Percentiles rank a stretch among this genome's conserved stretches.
Evolutionary conservation across 805 yeast genomes (phyloP).

Genomic region (Cyberlindnera veronae): DNA sequence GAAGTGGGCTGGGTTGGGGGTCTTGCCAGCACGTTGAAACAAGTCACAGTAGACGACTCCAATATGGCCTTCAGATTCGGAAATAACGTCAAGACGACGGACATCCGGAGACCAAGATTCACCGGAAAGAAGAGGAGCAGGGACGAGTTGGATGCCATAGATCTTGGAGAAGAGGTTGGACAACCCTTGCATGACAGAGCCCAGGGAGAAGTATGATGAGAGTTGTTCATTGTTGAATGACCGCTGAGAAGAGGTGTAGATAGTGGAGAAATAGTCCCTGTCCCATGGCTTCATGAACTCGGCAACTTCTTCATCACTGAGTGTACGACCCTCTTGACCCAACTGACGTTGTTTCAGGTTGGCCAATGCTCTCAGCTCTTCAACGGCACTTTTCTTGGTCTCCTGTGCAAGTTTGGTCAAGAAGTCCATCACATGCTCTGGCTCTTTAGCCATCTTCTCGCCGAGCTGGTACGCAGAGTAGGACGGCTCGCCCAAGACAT

Average conservation of each 20-base stretch:
- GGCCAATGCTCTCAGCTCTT: conserved; percentile 54
- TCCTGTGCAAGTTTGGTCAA: conserved; percentile 53
- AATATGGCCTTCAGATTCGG: conserved; percentile 56
- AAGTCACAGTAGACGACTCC: conserved; percentile 89
- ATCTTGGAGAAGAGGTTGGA: conserved; percentile 64
- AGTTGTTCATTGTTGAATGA: conserved; percentile 44
- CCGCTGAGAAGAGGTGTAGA: conserved; percentile 30
- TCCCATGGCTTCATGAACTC: conserved; percentile 82
- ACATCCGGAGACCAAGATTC: conserved; percentile 92
- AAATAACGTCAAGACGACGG: conserved; percentile 71
- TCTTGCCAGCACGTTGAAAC: conserved; percentile 71
- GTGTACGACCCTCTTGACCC: conserved; percentile 17
- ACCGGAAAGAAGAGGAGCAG: conserved; percentile 58
- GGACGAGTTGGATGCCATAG: conserved; percentile 74
- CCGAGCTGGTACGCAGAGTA: conserved; percentile 78
- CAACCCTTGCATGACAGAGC: conserved; percentile 81
- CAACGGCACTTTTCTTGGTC: conserved; percentile 49
- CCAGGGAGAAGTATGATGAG: conserved; percentile 75
- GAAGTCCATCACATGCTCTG: conserved; percentile 71
- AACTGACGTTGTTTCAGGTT: conserved; percentile 33
- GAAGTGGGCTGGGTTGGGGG: conserved; percentile 90
- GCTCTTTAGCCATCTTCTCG: conserved; percentile 86
- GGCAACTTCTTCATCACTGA: conserved; percentile 39
- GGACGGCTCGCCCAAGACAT: conserved; percentile 63
- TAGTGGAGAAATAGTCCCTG: conserved; percentile 60